Evolutionary conservation across 2,329 filamentous ascomycete genomes (phyloP), one percentile per base, ranked within the genome.

Genomic region (Cladophialophora carrionii): DNA sequence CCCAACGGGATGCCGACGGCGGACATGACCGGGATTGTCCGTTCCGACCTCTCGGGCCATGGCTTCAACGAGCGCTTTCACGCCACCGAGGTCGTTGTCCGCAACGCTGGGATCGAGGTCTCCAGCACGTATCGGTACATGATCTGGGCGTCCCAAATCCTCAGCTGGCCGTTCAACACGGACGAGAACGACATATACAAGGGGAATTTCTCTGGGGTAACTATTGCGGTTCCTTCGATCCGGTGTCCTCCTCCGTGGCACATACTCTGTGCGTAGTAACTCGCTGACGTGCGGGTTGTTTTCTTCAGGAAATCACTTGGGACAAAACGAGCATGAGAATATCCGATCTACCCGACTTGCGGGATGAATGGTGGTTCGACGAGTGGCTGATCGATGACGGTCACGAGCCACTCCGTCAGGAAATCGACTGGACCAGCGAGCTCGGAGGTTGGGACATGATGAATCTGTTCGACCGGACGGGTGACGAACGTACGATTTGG

Each of bases 371-470:
- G 48, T 51, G 48, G 48, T 51, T 20, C 4, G 22, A 51, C n/a
- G 48, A 51, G 48, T 26, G 48, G n/a, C 14, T 26, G 48, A 20
- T 14, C 4, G 48, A 51, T 10, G 48, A 10, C 9, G n/a, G 10
- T 4, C 14, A 22, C 4, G 2, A 6, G 48, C 17, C 14, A 20
- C n/a, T 10, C 48, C 14, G 17, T 51, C 48, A 26, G 14, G 4
- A 51, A 24, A 26, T 51, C 20, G 48, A 51, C 48, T 51, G 48
- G 48, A 51, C 48, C 2, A 24, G 14, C 48, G 17, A 51, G 4
- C 48, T 51, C 48, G 48, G 48, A 22, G 48, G 48, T 17, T 51
- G 48, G 48, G 48, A 51, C 22, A n/a, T 51, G 48, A 51, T 51
- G 48, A 20, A 51, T 24, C 17, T 51, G n/a, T 26, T 51, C 17